Conservation (phyloP, 768 basidiomycete genomes). For the Tubosaeta sp. region DNA sequence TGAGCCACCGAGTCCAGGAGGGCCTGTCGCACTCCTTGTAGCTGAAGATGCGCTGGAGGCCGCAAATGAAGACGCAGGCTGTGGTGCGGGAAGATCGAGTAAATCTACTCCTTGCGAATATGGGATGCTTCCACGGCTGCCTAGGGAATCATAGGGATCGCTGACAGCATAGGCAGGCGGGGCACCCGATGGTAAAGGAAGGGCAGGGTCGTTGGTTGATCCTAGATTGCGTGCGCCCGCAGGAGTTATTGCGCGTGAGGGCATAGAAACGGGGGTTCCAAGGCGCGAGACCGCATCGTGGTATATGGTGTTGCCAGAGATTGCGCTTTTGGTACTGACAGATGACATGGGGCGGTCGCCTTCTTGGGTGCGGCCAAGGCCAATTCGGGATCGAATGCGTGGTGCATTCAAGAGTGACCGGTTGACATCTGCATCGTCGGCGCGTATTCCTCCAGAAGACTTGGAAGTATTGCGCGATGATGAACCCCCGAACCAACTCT, state of each 20-base stretch:
- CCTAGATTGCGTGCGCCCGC: constrained; percentile 25
- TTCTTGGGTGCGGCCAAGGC: constrained; percentile 37
- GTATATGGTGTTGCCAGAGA: constrained; percentile 55
- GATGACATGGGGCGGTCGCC: constrained; percentile 54
- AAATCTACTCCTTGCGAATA: constrained; percentile 38
- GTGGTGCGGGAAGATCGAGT: constrained; percentile 56
- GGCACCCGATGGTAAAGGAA: constrained; percentile 21
- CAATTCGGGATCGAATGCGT: constrained; percentile 23
- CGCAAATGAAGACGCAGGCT: constrained; percentile 50
- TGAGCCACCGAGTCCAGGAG: constrained; percentile 37
- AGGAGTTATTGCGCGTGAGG: constrained; percentile 47
- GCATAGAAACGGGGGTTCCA: constrained; percentile 38
- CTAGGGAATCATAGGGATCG: constrained; percentile 29
- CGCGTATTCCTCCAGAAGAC: constrained; percentile 21
- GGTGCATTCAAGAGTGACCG: constrained; percentile 33
- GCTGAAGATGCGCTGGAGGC: constrained; percentile 32
- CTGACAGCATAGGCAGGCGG: constrained; percentile 30
- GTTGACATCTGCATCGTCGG: constrained; percentile 47
- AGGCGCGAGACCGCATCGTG: constrained; percentile 55
- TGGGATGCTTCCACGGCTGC: constrained; percentile 22
- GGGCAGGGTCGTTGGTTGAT: constrained; percentile 3
- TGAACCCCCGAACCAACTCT: constrained; percentile 54
- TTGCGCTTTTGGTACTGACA: constrained; percentile 49
- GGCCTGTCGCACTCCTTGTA: constrained; percentile 17
- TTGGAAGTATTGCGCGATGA: constrained; percentile 29